Conservation (phyloP, 192 early-diverging fungal genomes). For the Chytriomyces hyalinus region DNA sequence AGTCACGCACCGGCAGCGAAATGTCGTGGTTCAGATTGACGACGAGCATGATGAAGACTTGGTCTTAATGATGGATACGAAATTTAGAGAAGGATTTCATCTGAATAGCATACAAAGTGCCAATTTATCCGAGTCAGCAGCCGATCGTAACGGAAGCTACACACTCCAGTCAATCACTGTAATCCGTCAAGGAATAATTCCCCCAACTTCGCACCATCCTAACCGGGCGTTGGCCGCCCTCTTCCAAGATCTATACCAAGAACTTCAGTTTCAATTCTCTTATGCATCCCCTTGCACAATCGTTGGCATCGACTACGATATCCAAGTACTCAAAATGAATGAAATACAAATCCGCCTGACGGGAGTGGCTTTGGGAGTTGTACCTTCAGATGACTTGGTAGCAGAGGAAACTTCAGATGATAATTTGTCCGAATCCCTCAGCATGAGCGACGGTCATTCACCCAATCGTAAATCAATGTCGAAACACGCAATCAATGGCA, state of each 20-base stretch:
- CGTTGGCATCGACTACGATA: slow-evolving; percentile 67
- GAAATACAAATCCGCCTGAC: slow-evolving; percentile 70
- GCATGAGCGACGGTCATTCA: not conserved
- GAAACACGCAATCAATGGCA: not conserved
- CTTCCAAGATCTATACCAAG: slow-evolving; percentile 69
- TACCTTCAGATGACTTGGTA: slow-evolving; percentile 17
- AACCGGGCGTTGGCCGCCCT: slow-evolving; percentile 73
- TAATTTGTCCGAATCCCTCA: not conserved
- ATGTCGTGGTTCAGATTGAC: slow-evolving; percentile 77
- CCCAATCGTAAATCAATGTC: slow-evolving; percentile 20
- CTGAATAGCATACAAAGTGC: slow-evolving; percentile 60
- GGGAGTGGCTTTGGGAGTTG: slow-evolving; percentile 63
- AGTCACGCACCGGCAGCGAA: slow-evolving; percentile 32
- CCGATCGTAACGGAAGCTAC: slow-evolving; percentile 24
- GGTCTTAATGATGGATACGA: slow-evolving; percentile 53
- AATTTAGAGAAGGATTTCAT: slow-evolving; percentile 65
- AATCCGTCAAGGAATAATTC: slow-evolving; percentile 66
- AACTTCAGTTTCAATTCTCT: slow-evolving; percentile 65
- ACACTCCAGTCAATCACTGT: slow-evolving; percentile 62
- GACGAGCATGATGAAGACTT: slow-evolving; percentile 82
- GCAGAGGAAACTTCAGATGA: slow-evolving; percentile 1
- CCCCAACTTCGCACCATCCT: slow-evolving; percentile 65
- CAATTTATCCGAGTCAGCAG: slow-evolving; percentile 7
- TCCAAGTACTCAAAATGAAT: slow-evolving; percentile 62
- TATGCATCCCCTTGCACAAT: slow-evolving; percentile 71